Base-by-base conservation (phyloP, 106 monocot genomes). In the Dioscorea alata region DNA sequence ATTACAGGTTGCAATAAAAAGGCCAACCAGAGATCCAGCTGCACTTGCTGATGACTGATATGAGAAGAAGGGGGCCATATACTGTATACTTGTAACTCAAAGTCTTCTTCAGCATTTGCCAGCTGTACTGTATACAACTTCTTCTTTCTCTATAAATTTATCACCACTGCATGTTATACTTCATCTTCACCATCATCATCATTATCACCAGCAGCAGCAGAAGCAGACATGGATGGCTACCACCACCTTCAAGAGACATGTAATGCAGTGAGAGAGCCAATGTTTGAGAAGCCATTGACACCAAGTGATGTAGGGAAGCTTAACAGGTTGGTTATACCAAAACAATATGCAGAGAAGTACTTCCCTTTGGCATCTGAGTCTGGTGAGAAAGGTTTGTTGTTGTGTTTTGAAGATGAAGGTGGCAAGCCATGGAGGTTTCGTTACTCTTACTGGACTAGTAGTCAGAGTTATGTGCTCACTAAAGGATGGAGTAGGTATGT, bases 231-330 rank as follows among this genome's bases (percentile, higher is more conserved):
- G 70, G 52, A 63, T 61, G 50, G 12, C 54, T 61, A 77, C 77
- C 35, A 77, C 77, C 35, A 28, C 64, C 4, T 50, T 57, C 71
- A 66, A 23, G 25, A 49, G 7, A 33, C 23, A 18, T 69, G 19
- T 22, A 49, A 17, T 58, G 24, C 23, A 19, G 67, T 58, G n/a
- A 69, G 61, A 17, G 77, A 77, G 60, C 73, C 60, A 51, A 74
- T 89, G 80, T 89, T 89, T 19, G 89, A 89, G 71, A 89, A 89
- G 65, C 74, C 68, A 23, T 59, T 90, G 31, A 90, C 90, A 13
- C 90, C 90, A 16, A 90, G 90, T 66, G 85, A 90, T 20, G 90
- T 90, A 6, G 90, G 90, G 17, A 90, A 90, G 80, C 90, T 90
- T 9, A 89, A 89, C 79, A 65, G 88, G 66, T 76, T 88, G 1